phyloP scores from a whole-genome alignment of 352 stramenopile genomes.

The Phytophthora kernoviae region DNA sequence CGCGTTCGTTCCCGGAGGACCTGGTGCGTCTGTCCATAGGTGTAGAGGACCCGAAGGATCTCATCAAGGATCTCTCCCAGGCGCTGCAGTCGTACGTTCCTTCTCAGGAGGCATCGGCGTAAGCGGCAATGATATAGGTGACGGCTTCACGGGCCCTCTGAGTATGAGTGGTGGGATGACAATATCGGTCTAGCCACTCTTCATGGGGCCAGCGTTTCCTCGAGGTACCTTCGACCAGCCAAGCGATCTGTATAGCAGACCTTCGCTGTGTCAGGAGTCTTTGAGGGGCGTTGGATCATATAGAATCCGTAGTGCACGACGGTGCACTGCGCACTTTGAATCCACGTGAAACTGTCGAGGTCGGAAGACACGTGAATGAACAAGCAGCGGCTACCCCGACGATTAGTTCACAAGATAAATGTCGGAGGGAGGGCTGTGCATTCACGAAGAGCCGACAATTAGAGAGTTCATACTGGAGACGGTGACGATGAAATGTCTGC shows the following conservation, averaged over 20 bases:
- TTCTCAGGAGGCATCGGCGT: conserved; percentile 22
- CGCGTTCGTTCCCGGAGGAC: conserved; percentile 92
- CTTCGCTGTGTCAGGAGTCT: conserved; percentile 24
- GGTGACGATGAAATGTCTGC: conserved; percentile 12
- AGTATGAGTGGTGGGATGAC: conserved; percentile 29
- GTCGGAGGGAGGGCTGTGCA: conserved; percentile 8
- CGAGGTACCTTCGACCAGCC: conserved; percentile 3
- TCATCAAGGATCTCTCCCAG: conserved; percentile 93
- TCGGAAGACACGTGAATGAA: conserved; percentile 2
- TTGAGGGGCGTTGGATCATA: conserved; percentile 33
- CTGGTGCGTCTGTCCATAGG: conserved; percentile 95
- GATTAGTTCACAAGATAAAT: conserved; percentile 25
- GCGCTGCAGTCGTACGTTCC: conserved; percentile 86
- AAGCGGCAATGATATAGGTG: conserved; percentile 7
- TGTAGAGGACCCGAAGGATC: conserved; percentile 93
- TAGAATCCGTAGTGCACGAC: conserved; percentile 29
- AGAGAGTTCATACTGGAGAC: conserved; percentile 2
- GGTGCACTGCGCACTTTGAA: conserved; percentile 40
- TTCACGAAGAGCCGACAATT: neutral
- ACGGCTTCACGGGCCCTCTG: conserved; percentile 31
- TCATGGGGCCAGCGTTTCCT: conserved; percentile 36
- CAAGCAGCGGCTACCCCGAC: conserved; percentile 1
- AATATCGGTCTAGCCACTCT: conserved; percentile 30
- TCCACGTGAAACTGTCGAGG: conserved; percentile 29
- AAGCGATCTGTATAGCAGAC: conserved; percentile 20